Base-by-base conservation (phyloP, 805 yeast genomes). In the Yamadazyma laniorum region DNA sequence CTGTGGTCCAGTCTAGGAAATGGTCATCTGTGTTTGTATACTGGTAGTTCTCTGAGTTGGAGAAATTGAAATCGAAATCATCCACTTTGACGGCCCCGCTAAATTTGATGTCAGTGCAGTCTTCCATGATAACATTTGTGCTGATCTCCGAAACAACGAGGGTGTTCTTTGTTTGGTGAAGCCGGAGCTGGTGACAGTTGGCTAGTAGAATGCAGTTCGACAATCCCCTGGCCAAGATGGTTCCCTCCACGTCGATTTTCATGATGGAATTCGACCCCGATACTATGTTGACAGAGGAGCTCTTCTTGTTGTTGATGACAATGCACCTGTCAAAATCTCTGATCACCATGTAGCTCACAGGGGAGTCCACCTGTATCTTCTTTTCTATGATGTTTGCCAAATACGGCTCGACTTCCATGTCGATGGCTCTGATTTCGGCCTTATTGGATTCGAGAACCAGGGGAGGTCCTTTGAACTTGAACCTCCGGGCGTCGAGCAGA, bases 391-490 rank as follows among this genome's bases (percentile, higher is more conserved):
- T 21, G 18, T 39, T 17, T 16, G 15, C 13, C 14, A 13, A 18
- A 15, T 28, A 38, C 5, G 35, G 37, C 9, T 9, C 23, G 9
- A 21, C 23, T 21, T 21, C 9, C 9, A 21, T 21, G 9, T 21
- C 9, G 7, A 13, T 22, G 16, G 15, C n/a, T 22, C 29, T 23
- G 16, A 33, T 32, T 18, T 32, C 27, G 17, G 22, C 12, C 11
- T 23, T 25, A 11, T 26, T 12, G 8, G 37, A 22, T 5, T 31
- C 23, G n/a, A 43, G 39, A 4, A 50, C 48, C 9, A 51, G 40
- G 2, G 72, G 72, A 1, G 39, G 53, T 3, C 70, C 70, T 11
- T 15, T 27, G 32, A 65, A 66, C 19, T 36, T 35, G 37, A 66
- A 65, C 31, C 41, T 34, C 11, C 37, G 33, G 8, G 39, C 23